A percentile compares a stretch with the other conserved stretches of the same genome.
Conservation (phyloP, 1,284 basidiomycete genomes). For the Cutaneotrichosporon cyanovorans region DNA sequence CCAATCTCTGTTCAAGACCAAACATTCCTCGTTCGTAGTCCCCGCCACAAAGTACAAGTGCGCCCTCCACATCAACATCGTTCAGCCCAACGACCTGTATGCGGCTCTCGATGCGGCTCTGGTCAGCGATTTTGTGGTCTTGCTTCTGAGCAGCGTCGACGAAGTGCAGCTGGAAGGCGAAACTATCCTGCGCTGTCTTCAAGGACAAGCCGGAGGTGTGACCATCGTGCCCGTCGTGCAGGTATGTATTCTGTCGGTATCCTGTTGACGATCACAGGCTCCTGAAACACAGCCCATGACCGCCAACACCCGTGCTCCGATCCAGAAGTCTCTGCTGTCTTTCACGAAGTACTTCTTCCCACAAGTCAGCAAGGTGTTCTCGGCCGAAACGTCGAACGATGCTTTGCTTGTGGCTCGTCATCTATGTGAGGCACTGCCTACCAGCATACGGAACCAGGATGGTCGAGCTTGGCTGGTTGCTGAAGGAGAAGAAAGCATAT, state of each 20-base stretch:
- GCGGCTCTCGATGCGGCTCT: constrained; percentile 78
- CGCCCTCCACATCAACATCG: constrained; percentile 72
- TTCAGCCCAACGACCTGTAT: constrained; percentile 65
- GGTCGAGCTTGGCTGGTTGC: constrained; percentile 71
- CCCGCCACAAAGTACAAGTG: constrained; percentile 84
- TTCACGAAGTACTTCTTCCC: constrained; percentile 95
- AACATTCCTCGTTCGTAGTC: constrained; percentile 53
- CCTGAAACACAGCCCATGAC: constrained; percentile 48
- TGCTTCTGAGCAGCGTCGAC: constrained; percentile 56
- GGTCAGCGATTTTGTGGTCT: constrained; percentile 80
- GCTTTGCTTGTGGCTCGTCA: constrained; percentile 62
- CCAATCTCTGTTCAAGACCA: constrained; percentile 16
- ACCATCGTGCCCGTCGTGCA: constrained; percentile 56
- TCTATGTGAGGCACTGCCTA: constrained; percentile 70
- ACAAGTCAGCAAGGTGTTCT: constrained; percentile 56
- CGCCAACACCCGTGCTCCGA: constrained; percentile 52
- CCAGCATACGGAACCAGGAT: constrained; percentile 56
- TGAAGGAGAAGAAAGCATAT: constrained; percentile 52
- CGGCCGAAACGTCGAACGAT: constrained; percentile 53
- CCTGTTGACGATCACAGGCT: constrained; percentile 20
- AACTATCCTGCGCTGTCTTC: constrained; percentile 75
- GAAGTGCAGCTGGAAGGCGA: constrained; percentile 66
- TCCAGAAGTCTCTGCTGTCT: constrained; percentile 77
- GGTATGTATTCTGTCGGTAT: constrained; percentile 28
- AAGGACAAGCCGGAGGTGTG: constrained; percentile 60